These are phyloP conservation scores for Golubevia sp. DNA, from an alignment of 1,284 basidiomycete genomes.

Conservation along the genomic window DNA sequence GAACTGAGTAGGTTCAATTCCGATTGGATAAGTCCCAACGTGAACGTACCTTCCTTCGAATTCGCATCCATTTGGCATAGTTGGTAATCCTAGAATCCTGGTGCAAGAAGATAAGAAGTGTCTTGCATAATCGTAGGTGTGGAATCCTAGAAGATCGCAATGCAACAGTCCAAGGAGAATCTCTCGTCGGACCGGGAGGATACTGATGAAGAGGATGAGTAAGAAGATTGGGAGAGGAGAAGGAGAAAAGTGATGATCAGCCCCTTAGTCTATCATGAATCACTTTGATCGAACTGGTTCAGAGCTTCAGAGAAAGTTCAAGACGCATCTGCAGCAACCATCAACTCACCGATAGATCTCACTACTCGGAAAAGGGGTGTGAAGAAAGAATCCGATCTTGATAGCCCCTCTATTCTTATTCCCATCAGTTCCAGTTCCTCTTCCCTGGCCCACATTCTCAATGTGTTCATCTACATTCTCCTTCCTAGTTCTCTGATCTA, in stretches of 20 bases:
- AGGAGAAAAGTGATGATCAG: too few species aligned
- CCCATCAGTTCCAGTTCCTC: constrained; percentile 42
- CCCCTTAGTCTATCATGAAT: too few species aligned
- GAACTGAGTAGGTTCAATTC: constrained; percentile 93
- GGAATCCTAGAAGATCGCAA: constrained; percentile 85
- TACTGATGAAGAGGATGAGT: constrained; percentile 66
- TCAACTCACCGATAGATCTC: constrained; percentile 53
- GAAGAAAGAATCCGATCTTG: constrained; percentile 61
- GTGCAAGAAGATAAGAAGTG: constrained; percentile 99
- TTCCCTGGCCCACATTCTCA: constrained; percentile 12
- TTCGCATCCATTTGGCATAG: constrained; percentile 97
- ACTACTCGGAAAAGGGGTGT: constrained; percentile 58
- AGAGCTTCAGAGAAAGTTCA: too few species aligned
- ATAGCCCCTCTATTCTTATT: constrained; percentile 44
- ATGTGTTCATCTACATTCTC: neutral
- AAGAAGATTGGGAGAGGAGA: too few species aligned
- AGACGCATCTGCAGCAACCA: too few species aligned
- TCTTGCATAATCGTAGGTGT: constrained; percentile 99
- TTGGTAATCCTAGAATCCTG: constrained; percentile 90
- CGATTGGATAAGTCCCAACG: constrained; percentile 98
- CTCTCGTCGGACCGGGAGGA: constrained; percentile 93
- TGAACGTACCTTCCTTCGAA: constrained; percentile 93
- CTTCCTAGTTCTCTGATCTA: neutral
- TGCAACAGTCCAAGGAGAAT: constrained; percentile 93
- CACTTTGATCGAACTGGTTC: too few species aligned